A percentile compares a stretch with the other conserved stretches of the same genome.
phyloP scores from a whole-genome alignment of 2,329 filamentous ascomycete species.

The Colletotrichum liaoningense region DNA sequence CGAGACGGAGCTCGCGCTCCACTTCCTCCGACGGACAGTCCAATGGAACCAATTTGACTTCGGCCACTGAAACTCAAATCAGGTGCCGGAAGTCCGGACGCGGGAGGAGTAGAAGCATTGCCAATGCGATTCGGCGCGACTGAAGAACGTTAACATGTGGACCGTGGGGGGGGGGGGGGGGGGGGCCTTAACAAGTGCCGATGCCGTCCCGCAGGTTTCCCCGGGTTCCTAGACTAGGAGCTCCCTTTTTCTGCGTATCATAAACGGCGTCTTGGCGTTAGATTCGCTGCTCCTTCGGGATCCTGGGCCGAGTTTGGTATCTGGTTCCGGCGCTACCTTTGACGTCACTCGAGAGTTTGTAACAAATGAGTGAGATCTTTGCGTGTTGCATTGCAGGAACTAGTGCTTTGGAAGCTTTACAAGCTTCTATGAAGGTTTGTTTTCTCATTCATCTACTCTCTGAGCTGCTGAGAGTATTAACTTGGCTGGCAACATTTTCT shows the following conservation, averaged over 20 bases:
- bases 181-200: neutral
- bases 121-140: too few relatives aligned
- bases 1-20: too few relatives aligned
- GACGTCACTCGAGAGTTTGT: neutral
- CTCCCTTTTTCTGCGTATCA: neutral
- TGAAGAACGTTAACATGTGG: neutral
- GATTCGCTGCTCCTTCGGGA: too few relatives aligned
- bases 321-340: neutral
- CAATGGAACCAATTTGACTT: neutral
- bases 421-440: neutral
- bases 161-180: too few relatives aligned
- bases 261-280: neutral
- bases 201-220: neutral
- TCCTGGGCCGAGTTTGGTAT: neutral
- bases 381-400: neutral
- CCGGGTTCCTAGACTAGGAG: too few relatives aligned
- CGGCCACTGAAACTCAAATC: neutral
- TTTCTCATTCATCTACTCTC: neutral
- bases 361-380: neutral
- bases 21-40: neutral
- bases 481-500: too few relatives aligned
- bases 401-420: neutral
- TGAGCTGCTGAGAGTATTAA: neutral
- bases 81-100: neutral
- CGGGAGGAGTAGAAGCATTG: neutral